phyloP scores from a whole-genome alignment of 2,329 filamentous ascomycete genomes.

The Thelonectria rubi region DNA sequence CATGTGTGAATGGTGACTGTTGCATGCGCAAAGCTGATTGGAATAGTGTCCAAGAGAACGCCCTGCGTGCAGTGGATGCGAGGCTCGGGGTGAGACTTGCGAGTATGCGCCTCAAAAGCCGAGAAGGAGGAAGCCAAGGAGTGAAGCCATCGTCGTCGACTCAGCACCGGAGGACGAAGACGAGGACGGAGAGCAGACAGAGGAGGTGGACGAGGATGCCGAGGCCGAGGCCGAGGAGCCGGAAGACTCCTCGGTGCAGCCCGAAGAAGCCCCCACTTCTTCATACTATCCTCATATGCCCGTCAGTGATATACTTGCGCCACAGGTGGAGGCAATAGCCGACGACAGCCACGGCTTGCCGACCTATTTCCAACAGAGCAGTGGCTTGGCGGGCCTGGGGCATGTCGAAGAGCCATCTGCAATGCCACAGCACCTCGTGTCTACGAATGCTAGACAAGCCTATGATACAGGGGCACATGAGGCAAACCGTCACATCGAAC shows the following conservation, averaged over 20 bases:
- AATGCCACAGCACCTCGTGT: constrained; percentile 26
- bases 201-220: constrained; percentile 15
- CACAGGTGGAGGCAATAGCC: constrained; percentile 31
- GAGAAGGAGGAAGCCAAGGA: constrained; percentile 37
- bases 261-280: constrained; percentile 22
- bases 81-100: constrained; percentile 45
- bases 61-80: constrained; percentile 53
- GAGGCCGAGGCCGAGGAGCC: background rate
- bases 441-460: constrained; percentile 15
- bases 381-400: constrained; percentile 37
- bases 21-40: background rate
- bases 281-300: constrained; percentile 44
- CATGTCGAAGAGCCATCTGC: constrained; percentile 34
- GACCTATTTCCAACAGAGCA: constrained; percentile 43
- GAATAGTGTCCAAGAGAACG: constrained; percentile 52
- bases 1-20: constrained; percentile 30
- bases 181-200: constrained; percentile 21
- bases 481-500: constrained; percentile 22
- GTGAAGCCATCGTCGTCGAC: constrained; percentile 28
- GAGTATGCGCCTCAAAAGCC: constrained; percentile 50
- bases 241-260: constrained; percentile 2
- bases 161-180: constrained; percentile 29
- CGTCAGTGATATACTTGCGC: constrained; percentile 41
- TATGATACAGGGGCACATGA: constrained; percentile 27
- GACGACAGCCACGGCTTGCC: constrained; percentile 33